Base-by-base conservation (phyloP, 2,329 filamentous ascomycete species). In the Cladosporium sp. region DNA sequence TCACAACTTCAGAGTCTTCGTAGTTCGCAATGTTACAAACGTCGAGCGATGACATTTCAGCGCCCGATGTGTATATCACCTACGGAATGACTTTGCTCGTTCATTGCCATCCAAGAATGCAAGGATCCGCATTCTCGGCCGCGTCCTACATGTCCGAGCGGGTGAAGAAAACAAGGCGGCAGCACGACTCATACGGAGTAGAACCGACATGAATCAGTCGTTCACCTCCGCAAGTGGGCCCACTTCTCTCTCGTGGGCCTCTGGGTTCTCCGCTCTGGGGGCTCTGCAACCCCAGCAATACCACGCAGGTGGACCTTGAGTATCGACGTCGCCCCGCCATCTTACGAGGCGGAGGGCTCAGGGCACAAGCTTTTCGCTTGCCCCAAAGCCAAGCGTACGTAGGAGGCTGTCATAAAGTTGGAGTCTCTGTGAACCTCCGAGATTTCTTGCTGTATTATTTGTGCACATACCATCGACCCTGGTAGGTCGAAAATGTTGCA, bases 221-320 rank as follows among this genome's bases (percentile, higher is more conserved):
- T 27, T 29, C 22, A 47, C 38, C 43, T 39, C 43, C 45, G 29
- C 8, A 48, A 22, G 32, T 32, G 32, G 34, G 22, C 40, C 45
- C 45, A 48, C 45, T 41, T 41, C 20, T 24, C 41, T 17, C 44
- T 40, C 36, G 34, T 47, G 34, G 11, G 22, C 38, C 8, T 36
- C 13, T 17, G 32, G 32, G 32, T 36, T 34, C 42, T 36, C 42
- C 42, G 42, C 42, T 48, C 19, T 48, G 13, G 37, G 18, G 24
- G 20, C 17, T 24, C 32, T 17, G 18, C n/a, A 39, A 18, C 36
- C 45, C 45, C 29, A 27, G 36, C 11, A n/a, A n/a, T 19, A 48
- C 45, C 45, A 48, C 45, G 45, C 37, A 37, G 41, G 45, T 41
- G 45, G 45, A 27, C 32, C 9, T 17, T 27, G 13, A 30, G 4